These are phyloP conservation scores for Pseudopyricularia javanii DNA, from an alignment of 2,329 filamentous ascomycete genomes.

Conservation along the genomic window DNA sequence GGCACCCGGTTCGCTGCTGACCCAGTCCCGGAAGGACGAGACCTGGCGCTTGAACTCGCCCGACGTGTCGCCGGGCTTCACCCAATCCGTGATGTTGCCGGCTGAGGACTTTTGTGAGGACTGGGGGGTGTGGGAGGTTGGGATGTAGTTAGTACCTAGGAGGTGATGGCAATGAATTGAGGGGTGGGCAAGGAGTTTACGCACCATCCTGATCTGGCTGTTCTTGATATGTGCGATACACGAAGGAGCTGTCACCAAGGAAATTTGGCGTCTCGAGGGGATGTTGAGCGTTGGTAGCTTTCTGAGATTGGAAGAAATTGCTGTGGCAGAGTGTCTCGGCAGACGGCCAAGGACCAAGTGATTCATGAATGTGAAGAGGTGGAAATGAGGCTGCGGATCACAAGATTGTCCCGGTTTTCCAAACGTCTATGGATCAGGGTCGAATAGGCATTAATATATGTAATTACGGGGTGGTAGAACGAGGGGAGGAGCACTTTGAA, in stretches of 20 bases:
- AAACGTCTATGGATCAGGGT: neutral
- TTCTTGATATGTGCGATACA: neutral
- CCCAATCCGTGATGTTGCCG: slow-evolving; percentile 69
- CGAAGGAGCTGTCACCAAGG: neutral
- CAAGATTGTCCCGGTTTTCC: neutral
- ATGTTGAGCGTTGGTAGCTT: neutral
- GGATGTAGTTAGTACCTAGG: neutral
- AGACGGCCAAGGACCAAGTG: neutral
- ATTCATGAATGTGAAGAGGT: neutral
- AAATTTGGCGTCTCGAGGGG: neutral
- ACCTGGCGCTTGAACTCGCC: slow-evolving; percentile 89
- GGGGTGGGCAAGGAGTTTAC: neutral
- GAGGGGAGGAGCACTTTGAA: no score
- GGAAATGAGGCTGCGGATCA: neutral
- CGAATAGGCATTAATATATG: no score
- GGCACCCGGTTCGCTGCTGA: slow-evolving; percentile 59
- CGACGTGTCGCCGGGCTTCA: slow-evolving; percentile 59
- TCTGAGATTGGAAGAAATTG: neutral
- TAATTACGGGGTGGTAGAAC: no score
- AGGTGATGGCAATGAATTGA: neutral
- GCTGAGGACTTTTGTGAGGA: slow-evolving; percentile 4
- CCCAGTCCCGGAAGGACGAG: slow-evolving; percentile 70
- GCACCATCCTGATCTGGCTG: neutral
- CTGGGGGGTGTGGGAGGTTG: neutral
- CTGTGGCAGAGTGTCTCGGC: neutral